Percentiles rank a stretch among this genome's conserved stretches.
These are phyloP conservation scores for Filobasidium floriforme DNA, from an alignment of 768 basidiomycete genomes.

Conservation along the genomic window DNA sequence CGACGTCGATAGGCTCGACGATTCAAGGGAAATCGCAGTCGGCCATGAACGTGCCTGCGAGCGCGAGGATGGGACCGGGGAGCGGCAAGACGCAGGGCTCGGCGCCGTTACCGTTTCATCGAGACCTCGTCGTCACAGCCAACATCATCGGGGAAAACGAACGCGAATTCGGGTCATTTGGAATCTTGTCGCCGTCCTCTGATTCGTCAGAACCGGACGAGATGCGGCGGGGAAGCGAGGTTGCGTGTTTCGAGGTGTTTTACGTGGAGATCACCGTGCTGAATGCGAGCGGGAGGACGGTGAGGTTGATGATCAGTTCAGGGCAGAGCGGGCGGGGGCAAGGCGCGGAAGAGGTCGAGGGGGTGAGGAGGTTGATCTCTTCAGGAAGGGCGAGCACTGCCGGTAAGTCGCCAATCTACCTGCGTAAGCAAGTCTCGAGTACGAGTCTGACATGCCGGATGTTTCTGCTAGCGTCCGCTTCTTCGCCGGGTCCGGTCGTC, in stretches of 20 bases:
- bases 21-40: not conserved
- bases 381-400: not conserved
- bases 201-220: not conserved
- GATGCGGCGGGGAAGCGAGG: not conserved
- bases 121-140: slow-evolving; percentile 19
- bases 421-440: not conserved
- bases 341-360: not conserved
- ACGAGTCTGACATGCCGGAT: not conserved
- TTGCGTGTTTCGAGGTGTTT: slow-evolving; percentile 7
- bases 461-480: not conserved
- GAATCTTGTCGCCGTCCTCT: too few species aligned
- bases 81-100: slow-evolving; percentile 1
- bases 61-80: not conserved
- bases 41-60: not conserved
- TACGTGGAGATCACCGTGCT: slow-evolving; percentile 16
- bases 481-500: slow-evolving; percentile 4
- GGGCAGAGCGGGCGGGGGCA: not conserved
- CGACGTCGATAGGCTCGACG: not conserved
- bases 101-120: slow-evolving; percentile 11
- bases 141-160: slow-evolving; percentile 8
- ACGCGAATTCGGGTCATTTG: not conserved
- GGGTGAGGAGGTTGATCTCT: not conserved
- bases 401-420: not conserved
- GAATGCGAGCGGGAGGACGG: slow-evolving; percentile 16
- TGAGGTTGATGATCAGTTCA: slow-evolving; percentile 16